phyloP scores from a whole-genome alignment of 164 flowering plant genomes.

The Tetrastigma voinierianum region DNA sequence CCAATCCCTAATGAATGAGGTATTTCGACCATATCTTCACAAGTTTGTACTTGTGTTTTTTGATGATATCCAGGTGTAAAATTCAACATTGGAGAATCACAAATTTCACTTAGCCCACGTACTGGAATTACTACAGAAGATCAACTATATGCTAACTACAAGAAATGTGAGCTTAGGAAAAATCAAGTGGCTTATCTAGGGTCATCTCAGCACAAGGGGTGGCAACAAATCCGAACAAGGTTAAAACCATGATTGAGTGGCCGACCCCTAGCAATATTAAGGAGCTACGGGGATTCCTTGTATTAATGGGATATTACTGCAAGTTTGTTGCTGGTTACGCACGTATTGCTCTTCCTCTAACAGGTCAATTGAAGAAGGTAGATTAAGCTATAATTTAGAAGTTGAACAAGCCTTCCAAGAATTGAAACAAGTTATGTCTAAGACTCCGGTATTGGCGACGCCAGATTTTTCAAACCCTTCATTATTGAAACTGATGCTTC shows the following conservation, averaged over 20 bases:
- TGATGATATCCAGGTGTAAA: constrained; percentile 9
- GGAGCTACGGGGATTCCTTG: constrained; percentile 7
- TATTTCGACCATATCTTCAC: background rate
- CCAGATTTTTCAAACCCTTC: background rate
- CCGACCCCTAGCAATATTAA: background rate
- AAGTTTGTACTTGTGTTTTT: constrained; percentile 7
- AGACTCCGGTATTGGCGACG: background rate
- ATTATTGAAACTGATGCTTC: constrained; percentile 10
- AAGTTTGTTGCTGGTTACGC: background rate
- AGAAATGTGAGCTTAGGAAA: constrained; percentile 5
- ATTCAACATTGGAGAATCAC: background rate
- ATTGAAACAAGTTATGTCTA: background rate
- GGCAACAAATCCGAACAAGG: constrained; percentile 7
- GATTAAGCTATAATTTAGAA: background rate
- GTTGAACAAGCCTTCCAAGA: background rate
- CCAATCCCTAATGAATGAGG: constrained; percentile 14
- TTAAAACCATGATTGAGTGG: constrained; percentile 2
- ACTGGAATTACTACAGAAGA: background rate
- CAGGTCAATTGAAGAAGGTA: background rate
- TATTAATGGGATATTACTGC: constrained; percentile 5
- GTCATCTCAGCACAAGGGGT: constrained; percentile 8
- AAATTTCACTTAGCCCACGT: background rate
- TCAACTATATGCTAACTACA: background rate
- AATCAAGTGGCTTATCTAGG: constrained; percentile 11
- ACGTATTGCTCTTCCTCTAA: background rate